Evolutionary conservation across 331 rosid species (phyloP), one percentile per base, ranked within the genome.

Genomic region (Quercus phellos): DNA sequence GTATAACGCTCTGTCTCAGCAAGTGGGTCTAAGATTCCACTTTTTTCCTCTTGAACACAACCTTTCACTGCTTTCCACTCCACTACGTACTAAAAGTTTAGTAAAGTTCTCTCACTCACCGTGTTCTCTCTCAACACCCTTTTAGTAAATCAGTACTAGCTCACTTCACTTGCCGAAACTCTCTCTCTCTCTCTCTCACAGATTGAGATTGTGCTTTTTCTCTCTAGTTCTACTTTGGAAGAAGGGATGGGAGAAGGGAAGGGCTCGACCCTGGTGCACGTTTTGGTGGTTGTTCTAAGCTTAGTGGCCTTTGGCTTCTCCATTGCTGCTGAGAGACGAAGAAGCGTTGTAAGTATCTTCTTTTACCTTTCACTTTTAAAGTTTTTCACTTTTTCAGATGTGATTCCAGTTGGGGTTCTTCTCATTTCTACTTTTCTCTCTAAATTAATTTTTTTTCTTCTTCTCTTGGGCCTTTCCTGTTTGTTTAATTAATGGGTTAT

Each of bases 221-320:
- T 71, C 50, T 67, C 73, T 29, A 46, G 53, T 46, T 46, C 29
- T 51, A 35, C 19, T 69, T 38, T 35, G 1, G 55, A 42, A 60
- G 51, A 67, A 64, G 80, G 74, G 56, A 89, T 93, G 98, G 90
- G 77, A 69, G 98, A 91, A 86, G 97, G 98, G 70, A 90, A 83
- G 82, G 93, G 98, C 51, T 92, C 97, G 55, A 85, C 90, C 79
- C 87, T 95, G 54, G 98, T 95, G 24, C 91, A 90, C 80, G 82
- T 92, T 84, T 73, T 95, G 55, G 90, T 89, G 13, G 83, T 95
- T 24, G 86, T 82, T 73, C 82, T 92, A 29, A 27, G 99, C 84
- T 85, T 92, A 55, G 91, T 90, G 29, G 99, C 99, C 70, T 95
- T 95, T 81, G 99, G 98, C 4, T 95, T 95, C 73, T 89, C 98